Evolutionary conservation across 306 rosid species (phyloP).

Genomic region (Pyrus betulifolia): DNA sequence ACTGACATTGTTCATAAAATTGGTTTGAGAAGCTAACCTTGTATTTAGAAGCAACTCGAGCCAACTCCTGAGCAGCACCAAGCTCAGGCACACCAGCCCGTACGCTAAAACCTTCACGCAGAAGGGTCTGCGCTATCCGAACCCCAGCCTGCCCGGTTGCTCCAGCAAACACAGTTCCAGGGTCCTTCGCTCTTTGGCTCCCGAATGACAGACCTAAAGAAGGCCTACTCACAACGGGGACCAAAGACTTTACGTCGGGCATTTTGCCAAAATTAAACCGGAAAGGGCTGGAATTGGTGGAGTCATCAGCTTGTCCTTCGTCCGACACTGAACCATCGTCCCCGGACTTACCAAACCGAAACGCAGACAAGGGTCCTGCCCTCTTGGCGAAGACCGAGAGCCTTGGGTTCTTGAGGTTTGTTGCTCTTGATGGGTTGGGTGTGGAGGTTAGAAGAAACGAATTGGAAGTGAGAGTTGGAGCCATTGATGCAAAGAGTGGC

Average conservation of each 20-base stretch:
- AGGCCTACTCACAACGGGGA: slow-evolving; percentile 43
- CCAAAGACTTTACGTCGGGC: slow-evolving; percentile 59
- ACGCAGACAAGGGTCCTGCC: slow-evolving; percentile 43
- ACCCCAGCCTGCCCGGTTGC: slow-evolving; percentile 82
- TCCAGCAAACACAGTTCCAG: slow-evolving; percentile 73
- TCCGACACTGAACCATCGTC: slow-evolving; percentile 23
- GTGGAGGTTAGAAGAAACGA: slow-evolving; percentile 50
- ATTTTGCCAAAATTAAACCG: slow-evolving; percentile 59
- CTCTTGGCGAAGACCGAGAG: slow-evolving; percentile 43
- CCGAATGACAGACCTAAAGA: slow-evolving; percentile 64
- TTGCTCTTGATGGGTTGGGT: slow-evolving; percentile 30
- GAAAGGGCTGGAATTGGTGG: slow-evolving; percentile 46
- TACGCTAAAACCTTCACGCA: slow-evolving; percentile 78
- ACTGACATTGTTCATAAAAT: not conserved
- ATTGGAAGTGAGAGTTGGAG: slow-evolving; percentile 62
- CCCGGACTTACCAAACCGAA: slow-evolving; percentile 51
- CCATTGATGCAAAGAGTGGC: slow-evolving; percentile 36
- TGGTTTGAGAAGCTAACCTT: slow-evolving; percentile 42
- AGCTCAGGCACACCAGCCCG: slow-evolving; percentile 92
- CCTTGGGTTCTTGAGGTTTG: slow-evolving; percentile 25
- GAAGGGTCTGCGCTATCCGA: slow-evolving; percentile 67
- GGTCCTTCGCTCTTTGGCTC: slow-evolving; percentile 59
- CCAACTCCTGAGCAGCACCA: slow-evolving; percentile 76
- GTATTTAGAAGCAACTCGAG: slow-evolving; percentile 76
- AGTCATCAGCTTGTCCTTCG: slow-evolving; percentile 17